Base-by-base conservation (phyloP, 2,329 filamentous ascomycete genomes). In the Akanthomyces muscarius region DNA sequence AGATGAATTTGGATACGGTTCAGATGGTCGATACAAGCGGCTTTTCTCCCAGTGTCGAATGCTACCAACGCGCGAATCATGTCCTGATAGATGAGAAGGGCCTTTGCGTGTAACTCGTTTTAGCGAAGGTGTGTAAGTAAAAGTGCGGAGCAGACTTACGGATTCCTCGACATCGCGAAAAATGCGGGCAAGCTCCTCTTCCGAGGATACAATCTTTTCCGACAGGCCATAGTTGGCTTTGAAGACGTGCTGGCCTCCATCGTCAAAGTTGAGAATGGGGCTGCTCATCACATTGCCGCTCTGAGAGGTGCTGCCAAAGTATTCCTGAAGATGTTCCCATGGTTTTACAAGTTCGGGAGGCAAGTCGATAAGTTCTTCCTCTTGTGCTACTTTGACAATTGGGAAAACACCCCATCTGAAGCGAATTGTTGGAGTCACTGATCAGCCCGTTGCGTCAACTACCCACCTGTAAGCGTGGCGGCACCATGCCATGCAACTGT, bases 371-470 rank as follows among this genome's bases (percentile, higher is more conserved):
- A 68, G 54, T 10, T 65, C 67, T 63, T 76, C 74, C 30, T 70
- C 59, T 65, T 76, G 74, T 25, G 73, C 74, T 13, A 72, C 65
- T 18, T 67, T 69, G 16, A 76, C 73, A 8, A 74, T 70, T 1
- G 74, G 74, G 18, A 74, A 70, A 7, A 69, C 74, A 18, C 64
- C 73, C 73, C 73, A 77, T 58, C 74, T 67, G 11, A 28, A 5
- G 18, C 16, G 14, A n/a, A 18, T 11, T 50, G 28, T 59, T 59
- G 21, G 21, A 59, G 23, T 10, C 36, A 16, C 28, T 2, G n/a
- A 48, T 18, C 13, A 30, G 11, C 21, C 25, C 23, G 8, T 11
- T 36, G 14, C 4, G 5, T 25, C 13, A 7, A 21, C 2, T 42
- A 55, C 51, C 11, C 21, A 45, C 53, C 53, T 38, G 63, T 73